Conservation (phyloP, 257 asterid species). For the Solanum sitiens region DNA sequence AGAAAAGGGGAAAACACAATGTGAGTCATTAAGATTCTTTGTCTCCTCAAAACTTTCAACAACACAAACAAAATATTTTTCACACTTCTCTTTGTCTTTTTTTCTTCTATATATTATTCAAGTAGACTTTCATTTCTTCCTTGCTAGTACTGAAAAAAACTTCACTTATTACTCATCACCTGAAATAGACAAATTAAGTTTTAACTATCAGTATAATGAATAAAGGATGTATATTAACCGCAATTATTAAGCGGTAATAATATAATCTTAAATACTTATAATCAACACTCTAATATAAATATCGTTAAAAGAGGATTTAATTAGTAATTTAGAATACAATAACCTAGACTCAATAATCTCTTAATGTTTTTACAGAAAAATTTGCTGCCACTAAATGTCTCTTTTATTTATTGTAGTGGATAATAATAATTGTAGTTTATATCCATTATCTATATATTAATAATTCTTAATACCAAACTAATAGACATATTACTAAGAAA, state of each 20-base stretch:
- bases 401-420: background rate
- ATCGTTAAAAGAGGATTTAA: no score
- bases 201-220: background rate
- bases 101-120: background rate
- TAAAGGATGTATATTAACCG: background rate
- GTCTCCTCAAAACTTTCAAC: background rate
- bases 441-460: background rate
- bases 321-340: background rate
- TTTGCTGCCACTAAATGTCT: background rate
- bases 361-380: background rate
- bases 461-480: background rate
- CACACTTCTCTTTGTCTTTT: background rate
- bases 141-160: background rate
- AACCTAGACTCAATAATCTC: background rate
- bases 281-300: background rate
- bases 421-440: background rate
- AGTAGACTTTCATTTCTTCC: background rate
- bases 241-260: background rate
- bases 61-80: background rate
- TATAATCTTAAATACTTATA: background rate
- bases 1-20: background rate
- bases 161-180: conserved; percentile 6
- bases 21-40: background rate
- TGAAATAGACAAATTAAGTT: background rate
- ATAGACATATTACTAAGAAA: background rate